Conservation (phyloP, 441 rosid genomes). For the Bocquillonia castaneifolia region DNA sequence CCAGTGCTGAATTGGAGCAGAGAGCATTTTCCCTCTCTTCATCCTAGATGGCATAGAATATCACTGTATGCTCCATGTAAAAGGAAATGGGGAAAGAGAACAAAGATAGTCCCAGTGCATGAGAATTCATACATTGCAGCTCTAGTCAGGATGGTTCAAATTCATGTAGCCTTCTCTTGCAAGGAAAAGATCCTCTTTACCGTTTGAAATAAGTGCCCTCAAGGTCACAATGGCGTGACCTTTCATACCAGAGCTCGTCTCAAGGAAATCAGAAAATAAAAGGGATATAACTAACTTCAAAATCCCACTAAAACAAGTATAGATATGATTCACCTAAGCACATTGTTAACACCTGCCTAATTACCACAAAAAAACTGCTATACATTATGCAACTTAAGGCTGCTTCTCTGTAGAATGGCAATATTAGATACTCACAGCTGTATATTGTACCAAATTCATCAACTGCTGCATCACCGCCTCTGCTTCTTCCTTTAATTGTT, state of each 20-base stretch:
- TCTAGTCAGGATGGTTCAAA: not conserved
- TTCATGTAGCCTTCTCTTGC: not conserved
- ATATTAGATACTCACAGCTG: slow-evolving; percentile 63
- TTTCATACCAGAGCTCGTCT: not conserved
- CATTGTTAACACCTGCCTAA: not conserved
- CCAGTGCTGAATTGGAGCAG: not conserved
- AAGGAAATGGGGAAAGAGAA: not conserved
- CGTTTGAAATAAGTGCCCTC: not conserved
- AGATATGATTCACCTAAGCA: not conserved
- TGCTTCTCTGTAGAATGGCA: slow-evolving; percentile 12
- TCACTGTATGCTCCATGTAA: not conserved
- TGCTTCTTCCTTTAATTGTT: slow-evolving; percentile 81
- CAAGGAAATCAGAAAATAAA: not conserved
- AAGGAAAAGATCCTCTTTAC: not conserved
- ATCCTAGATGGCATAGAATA: not conserved
- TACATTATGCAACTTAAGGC: slow-evolving; percentile 12
- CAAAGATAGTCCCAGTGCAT: not conserved
- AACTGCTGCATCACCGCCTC: slow-evolving; percentile 64
- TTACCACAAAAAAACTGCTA: slow-evolving; percentile 4
- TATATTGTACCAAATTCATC: slow-evolving; percentile 75
- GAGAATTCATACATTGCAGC: slow-evolving; percentile 2
- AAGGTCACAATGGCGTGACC: not conserved
- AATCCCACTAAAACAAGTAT: not conserved
- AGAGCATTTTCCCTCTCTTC: not conserved
- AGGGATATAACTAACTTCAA: not conserved